A percentile compares a stretch with the other conserved stretches of the same genome.
Evolutionary conservation across 768 basidiomycete genomes (phyloP).

Genomic region (Cubamyces lactineus): DNA sequence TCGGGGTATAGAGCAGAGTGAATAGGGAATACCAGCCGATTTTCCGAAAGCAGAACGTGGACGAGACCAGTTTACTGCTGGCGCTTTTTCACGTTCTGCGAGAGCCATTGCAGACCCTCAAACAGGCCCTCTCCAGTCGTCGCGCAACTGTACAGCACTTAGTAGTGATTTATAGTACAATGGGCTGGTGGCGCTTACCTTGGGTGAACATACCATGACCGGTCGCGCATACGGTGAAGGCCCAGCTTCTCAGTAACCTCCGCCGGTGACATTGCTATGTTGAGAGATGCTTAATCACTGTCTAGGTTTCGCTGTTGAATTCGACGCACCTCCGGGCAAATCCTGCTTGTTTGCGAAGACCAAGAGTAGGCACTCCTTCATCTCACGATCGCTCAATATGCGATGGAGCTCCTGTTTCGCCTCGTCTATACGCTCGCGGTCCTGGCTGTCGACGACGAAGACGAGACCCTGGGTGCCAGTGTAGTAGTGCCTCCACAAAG

Average conservation of each 20-base stretch:
- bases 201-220: slow-evolving; percentile 99
- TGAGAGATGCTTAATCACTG: neutral
- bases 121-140: slow-evolving; percentile 97
- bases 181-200: slow-evolving; percentile 56
- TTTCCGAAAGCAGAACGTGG: slow-evolving; percentile 31
- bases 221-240: slow-evolving; percentile 92
- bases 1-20: slow-evolving; percentile 37
- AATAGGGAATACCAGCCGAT: slow-evolving; percentile 31
- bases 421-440: slow-evolving; percentile 94
- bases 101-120: slow-evolving; percentile 96
- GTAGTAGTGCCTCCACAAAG: slow-evolving; percentile 98
- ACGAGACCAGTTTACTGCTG: slow-evolving; percentile 54
- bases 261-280: slow-evolving; percentile 94
- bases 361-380: slow-evolving; percentile 95
- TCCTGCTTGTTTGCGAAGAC: slow-evolving; percentile 99
- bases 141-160: slow-evolving; percentile 68
- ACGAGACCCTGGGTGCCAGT: slow-evolving; percentile 98
- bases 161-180: slow-evolving; percentile 9
- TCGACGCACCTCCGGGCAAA: slow-evolving; percentile 84
- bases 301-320: neutral
- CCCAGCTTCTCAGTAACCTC: slow-evolving; percentile 98
- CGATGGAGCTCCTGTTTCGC: slow-evolving; percentile 94
- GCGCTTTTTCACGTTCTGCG: slow-evolving; percentile 95
- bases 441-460: slow-evolving; percentile 97
- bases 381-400: slow-evolving; percentile 95